Evolutionary conservation across 306 rosid species (phyloP).

Genomic region (Hippophae rhamnoides): DNA sequence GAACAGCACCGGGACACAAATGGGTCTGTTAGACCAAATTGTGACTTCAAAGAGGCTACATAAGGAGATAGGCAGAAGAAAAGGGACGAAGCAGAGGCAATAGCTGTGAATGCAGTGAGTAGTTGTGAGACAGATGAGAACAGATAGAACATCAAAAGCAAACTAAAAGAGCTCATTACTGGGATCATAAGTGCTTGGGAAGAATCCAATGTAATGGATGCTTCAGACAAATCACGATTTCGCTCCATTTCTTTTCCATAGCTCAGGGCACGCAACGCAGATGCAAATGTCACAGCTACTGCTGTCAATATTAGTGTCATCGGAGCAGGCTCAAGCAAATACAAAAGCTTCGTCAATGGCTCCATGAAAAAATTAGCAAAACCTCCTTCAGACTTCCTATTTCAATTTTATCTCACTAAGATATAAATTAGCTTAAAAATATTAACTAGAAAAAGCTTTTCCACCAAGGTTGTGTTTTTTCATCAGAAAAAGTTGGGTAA

Average conservation of each 20-base stretch:
- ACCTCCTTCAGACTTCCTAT: constrained; percentile 8
- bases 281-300: constrained; percentile 84
- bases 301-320: constrained; percentile 69
- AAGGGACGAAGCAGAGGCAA: constrained; percentile 76
- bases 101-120: constrained; percentile 81
- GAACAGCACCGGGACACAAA: constrained; percentile 93
- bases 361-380: constrained; percentile 45
- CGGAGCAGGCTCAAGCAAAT: constrained; percentile 92
- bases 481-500: constrained; percentile 31
- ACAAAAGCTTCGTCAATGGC: constrained; percentile 66
- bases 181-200: constrained; percentile 97
- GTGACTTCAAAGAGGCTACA: constrained; percentile 53
- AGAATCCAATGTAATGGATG: constrained; percentile 81
- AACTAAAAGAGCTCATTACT: constrained; percentile 88
- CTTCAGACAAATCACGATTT: constrained; percentile 67
- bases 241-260: constrained; percentile 97
- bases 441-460: constrained; percentile 9
- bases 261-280: constrained; percentile 91
- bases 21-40: constrained; percentile 75
- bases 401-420: constrained; percentile 18
- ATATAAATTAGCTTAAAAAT: constrained; percentile 1
- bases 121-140: constrained; percentile 88
- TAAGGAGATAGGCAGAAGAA: constrained; percentile 79
- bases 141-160: constrained; percentile 95
- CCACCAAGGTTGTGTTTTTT: constrained; percentile 53